Evolutionary conservation across 148 eudicot genomes (phyloP).

Genomic region (Cornus suecica): DNA sequence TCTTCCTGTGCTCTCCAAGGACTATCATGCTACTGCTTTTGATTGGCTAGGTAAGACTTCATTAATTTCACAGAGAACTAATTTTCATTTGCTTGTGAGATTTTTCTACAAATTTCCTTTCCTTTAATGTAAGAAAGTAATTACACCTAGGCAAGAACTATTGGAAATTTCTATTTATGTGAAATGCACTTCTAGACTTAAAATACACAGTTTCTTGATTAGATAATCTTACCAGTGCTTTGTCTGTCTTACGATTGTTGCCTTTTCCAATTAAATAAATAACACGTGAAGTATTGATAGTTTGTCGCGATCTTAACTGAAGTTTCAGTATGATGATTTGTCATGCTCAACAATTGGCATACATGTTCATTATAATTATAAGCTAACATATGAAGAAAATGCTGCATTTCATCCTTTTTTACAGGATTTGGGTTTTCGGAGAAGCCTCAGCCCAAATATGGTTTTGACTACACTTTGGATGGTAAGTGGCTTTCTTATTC

Average conservation of each 20-base stretch:
- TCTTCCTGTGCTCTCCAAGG: constrained; percentile 70
- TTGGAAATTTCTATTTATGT: background rate
- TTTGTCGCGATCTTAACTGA: background rate
- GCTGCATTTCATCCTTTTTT: constrained; percentile 7
- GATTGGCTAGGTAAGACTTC: constrained; percentile 85
- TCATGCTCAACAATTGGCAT: background rate
- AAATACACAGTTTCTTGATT: background rate
- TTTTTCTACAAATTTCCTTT: background rate
- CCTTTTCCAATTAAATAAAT: background rate
- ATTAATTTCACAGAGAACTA: background rate
- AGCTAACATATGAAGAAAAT: background rate
- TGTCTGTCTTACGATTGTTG: background rate
- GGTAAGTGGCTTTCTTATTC: constrained; percentile 33
- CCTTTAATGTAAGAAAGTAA: background rate
- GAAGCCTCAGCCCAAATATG: constrained; percentile 86
- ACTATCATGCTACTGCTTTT: constrained; percentile 80
- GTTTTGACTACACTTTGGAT: constrained; percentile 92
- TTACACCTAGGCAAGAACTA: background rate
- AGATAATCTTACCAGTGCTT: background rate
- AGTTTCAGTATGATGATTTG: background rate
- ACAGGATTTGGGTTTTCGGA: constrained; percentile 99
- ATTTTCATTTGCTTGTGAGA: background rate
- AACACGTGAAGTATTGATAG: background rate
- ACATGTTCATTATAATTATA: background rate
- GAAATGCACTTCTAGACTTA: too few species aligned